Evolutionary conservation across 1,139 yeast genomes (phyloP), one percentile per base, ranked within the genome.

Genomic region (Pichia sp.): DNA sequence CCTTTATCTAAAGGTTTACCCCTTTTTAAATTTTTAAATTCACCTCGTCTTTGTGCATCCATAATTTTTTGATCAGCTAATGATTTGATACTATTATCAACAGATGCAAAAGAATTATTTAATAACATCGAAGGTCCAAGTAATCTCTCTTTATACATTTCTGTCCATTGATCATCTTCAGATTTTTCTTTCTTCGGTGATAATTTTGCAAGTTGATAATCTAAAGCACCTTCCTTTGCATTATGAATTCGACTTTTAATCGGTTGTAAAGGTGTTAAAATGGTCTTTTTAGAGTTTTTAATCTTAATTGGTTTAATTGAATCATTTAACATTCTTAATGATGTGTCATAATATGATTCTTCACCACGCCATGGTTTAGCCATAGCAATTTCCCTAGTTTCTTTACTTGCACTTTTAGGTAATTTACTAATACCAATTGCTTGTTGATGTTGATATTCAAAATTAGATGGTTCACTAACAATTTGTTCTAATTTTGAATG

Each of bases 41-140:
- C 82, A 0, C 96, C 96, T 38, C 78, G 73, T 50, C 79, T 75
- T 53, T 84, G 79, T 1, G 85, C 81, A 27, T 86, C 89, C 59
- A 83, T 87, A 29, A 88, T 86, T 45, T 80, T 71, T 40, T 81
- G 81, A 51, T 86, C 86, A 0, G 96, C 96, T 44, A 87, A 59
- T 1, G 86, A 77, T 45, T 74, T 76, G 28, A 85, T 79, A 1
- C 79, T 71, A 26, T 78, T 75, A 43, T 75, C 68, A 2, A 76
- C 72, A 0, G 76, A 70, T 2, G 80, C 69, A 34, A 69, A 62
- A 0, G 78, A 70, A 29, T 72, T 67, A 36, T 68, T 61, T 6
- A 74, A 55, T 39, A 81, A 66, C 69, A 78, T 71, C 0, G 78
- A 67, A 0, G 86, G 84, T 0, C 87, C 85, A 11, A 80, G 61